A percentile compares a stretch with the other conserved stretches of the same genome.
phyloP scores from a whole-genome alignment of 2,329 filamentous ascomycete genomes.

The Colletotrichum chrysophilum region DNA sequence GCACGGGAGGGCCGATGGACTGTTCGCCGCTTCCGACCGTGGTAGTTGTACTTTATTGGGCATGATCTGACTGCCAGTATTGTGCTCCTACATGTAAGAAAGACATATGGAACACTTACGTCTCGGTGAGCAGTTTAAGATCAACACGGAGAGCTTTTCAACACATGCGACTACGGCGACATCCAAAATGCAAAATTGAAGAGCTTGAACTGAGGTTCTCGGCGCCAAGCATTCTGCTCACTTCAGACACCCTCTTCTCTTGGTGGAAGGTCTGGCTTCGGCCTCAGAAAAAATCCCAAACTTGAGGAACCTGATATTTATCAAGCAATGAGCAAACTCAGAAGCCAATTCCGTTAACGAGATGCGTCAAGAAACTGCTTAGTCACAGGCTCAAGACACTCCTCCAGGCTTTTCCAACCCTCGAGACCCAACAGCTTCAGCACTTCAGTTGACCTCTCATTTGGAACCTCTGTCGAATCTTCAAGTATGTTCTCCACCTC shows the following conservation, averaged over 20 bases:
- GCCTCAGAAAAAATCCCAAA: neutral
- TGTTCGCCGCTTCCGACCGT: neutral
- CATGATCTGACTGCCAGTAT: neutral
- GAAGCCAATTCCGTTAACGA: fast-evolving
- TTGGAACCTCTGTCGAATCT: neutral
- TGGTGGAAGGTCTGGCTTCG: too few species aligned
- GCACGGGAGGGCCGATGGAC: neutral
- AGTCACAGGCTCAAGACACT: neutral
- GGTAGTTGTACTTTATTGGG: neutral
- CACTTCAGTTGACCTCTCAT: neutral
- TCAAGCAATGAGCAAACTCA: neutral
- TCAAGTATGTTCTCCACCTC: neutral
- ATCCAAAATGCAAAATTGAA: neutral
- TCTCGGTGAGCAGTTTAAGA: neutral
- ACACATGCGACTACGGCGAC: neutral
- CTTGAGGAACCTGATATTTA: neutral
- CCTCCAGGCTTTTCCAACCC: neutral
- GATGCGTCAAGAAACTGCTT: neutral
- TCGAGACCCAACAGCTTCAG: neutral
- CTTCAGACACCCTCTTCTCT: too few species aligned
- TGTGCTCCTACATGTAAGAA: neutral
- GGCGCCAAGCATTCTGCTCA: too few species aligned
- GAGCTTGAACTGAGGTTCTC: too few species aligned
- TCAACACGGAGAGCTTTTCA: neutral
- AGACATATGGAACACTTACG: neutral